Base-by-base conservation (phyloP, 345 rosid genomes). In the Brassica carinata region DNA sequence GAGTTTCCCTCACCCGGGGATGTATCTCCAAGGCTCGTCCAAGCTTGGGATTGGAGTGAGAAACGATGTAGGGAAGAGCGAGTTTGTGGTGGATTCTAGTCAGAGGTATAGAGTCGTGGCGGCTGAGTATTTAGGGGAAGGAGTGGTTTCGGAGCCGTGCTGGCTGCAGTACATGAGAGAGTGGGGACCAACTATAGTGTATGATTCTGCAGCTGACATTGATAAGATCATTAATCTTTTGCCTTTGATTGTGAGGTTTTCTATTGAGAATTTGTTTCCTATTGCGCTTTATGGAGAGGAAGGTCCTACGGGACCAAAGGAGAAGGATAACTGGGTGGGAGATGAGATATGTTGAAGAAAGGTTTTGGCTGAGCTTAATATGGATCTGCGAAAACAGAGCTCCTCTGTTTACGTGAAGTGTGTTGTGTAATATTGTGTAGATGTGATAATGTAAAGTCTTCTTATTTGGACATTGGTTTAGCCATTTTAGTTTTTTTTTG, bases 261-360 rank as follows among this genome's bases (percentile, higher is more conserved):
- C 98, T 1, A 83, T 94, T 69, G 97, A 94, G 86, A 89, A 74
- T 59, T 77, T 89, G 88, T 89, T 94, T 72, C 97, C 98, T 9
- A 90, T 93, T 1, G 96, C 87, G 85, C 93, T 94, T 45, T 92
- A 92, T 5, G 96, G 98, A 0, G 98, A 94, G 90, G 96, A 92
- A 81, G 98, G 98, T 55, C 98, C 98, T 36, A 90, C 97, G 4
- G 98, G 98, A 40, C 98, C 97, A 3, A 94, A 94, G 85, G 98
- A 88, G 86, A 94, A 94, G 66, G 85, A 89, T 67, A 92, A 94
- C 69, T 92, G 98, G 98, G 53, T 36, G 34, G 97, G 93, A 83
- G 97, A 94, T 83, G 97, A 94, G 80, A 88, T 87, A 61, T 84
- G 72, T 69, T 75, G 79, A 79, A 78, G 11, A 31, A 71, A 64